Evolutionary conservation across 164 flowering plant species (phyloP).

Genomic region (Litsea cubeba): DNA sequence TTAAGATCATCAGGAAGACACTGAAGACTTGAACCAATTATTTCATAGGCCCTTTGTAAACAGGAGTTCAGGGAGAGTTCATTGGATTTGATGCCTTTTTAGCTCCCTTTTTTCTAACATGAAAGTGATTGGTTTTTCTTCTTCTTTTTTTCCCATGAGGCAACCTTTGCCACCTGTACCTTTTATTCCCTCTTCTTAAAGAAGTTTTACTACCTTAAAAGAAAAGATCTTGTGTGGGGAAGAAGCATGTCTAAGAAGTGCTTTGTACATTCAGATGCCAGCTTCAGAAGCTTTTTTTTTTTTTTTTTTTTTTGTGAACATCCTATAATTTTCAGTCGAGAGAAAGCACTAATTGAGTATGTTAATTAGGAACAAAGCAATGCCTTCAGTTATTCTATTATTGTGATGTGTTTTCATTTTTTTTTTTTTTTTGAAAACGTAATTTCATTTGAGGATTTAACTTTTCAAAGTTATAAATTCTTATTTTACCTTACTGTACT

Average conservation of each 20-base stretch:
- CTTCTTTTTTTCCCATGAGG: not conserved
- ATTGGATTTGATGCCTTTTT: not conserved
- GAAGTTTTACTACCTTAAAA: not conserved
- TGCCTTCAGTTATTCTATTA: not conserved
- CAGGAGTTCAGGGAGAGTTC: no score
- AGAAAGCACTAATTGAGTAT: not conserved
- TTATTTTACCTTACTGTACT: conserved; percentile 3
- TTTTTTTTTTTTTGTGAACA: not conserved
- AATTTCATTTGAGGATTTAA: not conserved
- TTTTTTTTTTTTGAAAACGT: not conserved
- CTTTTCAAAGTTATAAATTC: not conserved
- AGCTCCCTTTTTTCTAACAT: not conserved
- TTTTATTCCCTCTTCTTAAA: not conserved
- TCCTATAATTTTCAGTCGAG: not conserved
- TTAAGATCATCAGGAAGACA: no score
- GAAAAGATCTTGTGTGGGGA: no score
- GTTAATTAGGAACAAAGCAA: not conserved
- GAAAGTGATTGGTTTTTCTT: not conserved
- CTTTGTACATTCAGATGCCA: not conserved
- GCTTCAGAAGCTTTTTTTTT: not conserved
- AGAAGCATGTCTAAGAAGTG: no score
- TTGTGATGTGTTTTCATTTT: no score
- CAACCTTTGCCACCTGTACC: not conserved
- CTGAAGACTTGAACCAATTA: no score
- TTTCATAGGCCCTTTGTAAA: not conserved